Conservation (phyloP, 768 basidiomycete genomes). For the Saitozyma sp. region DNA sequence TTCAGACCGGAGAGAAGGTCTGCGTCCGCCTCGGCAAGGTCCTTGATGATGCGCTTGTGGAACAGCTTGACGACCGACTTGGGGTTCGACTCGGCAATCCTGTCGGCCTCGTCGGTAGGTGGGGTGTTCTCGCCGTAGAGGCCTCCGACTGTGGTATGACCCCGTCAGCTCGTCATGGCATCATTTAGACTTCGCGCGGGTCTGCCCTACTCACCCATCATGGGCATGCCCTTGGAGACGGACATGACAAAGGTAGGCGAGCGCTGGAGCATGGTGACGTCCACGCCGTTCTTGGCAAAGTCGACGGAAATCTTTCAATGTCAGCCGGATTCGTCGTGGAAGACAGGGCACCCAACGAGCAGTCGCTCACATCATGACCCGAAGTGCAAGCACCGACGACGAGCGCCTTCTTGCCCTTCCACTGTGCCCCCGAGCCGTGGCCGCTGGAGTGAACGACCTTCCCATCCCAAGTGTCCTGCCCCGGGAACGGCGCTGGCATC, state of each 20-base stretch:
- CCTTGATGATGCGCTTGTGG: constrained; percentile 52
- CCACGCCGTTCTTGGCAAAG: constrained; percentile 39
- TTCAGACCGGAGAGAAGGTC: constrained; percentile 26
- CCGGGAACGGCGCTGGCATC: constrained; percentile 53
- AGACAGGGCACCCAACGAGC: too few relatives aligned
- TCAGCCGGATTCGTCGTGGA: too few relatives aligned
- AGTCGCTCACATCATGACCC: constrained; percentile 33
- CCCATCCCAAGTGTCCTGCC: constrained; percentile 34
- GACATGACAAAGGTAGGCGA: constrained; percentile 45
- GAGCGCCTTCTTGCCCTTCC: constrained; percentile 43
- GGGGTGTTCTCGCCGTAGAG: constrained; percentile 60
- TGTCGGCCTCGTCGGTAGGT: constrained; percentile 60
- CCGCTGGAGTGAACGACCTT: constrained; percentile 36
- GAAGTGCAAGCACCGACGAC: constrained; percentile 43
- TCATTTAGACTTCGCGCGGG: constrained; percentile 5
- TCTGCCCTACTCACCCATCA: constrained; percentile 6
- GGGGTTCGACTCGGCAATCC: constrained; percentile 58
- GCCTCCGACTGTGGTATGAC: constrained; percentile 24
- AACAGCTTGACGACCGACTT: constrained; percentile 51
- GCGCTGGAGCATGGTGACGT: constrained; percentile 45
- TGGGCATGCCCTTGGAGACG: constrained; percentile 30
- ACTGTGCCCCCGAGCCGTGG: constrained; percentile 32
- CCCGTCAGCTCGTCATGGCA: not conserved
- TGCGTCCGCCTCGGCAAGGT: constrained; percentile 62
- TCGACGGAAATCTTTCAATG: constrained; percentile 33